A percentile compares a stretch with the other conserved stretches of the same genome.
These are phyloP conservation scores for Pseudoneurospora amorphoporcata DNA, from an alignment of 495 filamentous ascomycete genomes.

Conservation along the genomic window DNA sequence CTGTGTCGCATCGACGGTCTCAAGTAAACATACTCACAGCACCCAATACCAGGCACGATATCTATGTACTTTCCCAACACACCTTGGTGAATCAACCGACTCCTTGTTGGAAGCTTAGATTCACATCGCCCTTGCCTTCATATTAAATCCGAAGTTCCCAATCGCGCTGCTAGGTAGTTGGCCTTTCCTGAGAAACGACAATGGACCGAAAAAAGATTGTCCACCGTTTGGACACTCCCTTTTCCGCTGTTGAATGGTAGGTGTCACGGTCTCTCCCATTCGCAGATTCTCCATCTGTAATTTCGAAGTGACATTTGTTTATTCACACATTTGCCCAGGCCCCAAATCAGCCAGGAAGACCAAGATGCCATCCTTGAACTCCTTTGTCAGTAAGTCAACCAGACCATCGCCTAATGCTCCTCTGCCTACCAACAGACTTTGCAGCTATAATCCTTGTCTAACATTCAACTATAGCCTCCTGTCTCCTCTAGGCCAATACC, in stretches of 20 bases:
- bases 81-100: not conserved
- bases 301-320: not conserved
- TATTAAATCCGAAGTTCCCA: not conserved
- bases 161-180: not conserved
- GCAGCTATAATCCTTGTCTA: not conserved
- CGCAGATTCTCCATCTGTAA: not conserved
- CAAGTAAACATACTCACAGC: not conserved
- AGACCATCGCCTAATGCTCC: not conserved
- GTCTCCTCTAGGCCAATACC: constrained; percentile 44
- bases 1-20: not conserved
- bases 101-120: not conserved
- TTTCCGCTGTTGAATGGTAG: constrained; percentile 18
- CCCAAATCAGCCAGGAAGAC: constrained; percentile 33
- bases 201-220: constrained; percentile 23
- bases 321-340: constrained; percentile 26
- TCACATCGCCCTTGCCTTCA: not conserved
- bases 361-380: constrained; percentile 47
- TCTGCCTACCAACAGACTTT: not conserved
- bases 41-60: not conserved
- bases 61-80: not conserved
- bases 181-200: not conserved
- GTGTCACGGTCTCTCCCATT: not conserved
- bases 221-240: constrained; percentile 25
- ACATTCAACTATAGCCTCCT: constrained; percentile 36
- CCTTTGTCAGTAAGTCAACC: constrained; percentile 39